Conservation (phyloP, 257 asterid genomes). For the Oldenlandia corymbosa region DNA sequence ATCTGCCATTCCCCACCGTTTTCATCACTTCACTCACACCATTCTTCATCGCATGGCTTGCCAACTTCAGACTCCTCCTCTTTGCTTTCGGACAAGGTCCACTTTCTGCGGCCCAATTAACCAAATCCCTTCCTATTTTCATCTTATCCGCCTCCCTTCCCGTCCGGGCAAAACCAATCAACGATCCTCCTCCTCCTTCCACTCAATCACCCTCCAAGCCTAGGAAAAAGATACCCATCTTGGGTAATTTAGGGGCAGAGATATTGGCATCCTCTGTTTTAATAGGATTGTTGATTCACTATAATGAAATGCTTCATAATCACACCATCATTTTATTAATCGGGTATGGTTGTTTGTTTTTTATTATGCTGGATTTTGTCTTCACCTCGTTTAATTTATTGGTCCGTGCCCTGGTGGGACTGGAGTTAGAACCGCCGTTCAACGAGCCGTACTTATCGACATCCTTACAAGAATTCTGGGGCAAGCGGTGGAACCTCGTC, state of each 20-base stretch:
- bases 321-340: slow-evolving; percentile 16
- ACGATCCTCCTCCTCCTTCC: background rate
- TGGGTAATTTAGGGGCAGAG: slow-evolving; percentile 28
- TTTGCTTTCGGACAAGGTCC: slow-evolving; percentile 62
- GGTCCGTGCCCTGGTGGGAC: slow-evolving; percentile 21
- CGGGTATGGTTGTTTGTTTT: slow-evolving; percentile 30
- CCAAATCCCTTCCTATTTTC: slow-evolving; percentile 37
- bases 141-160: slow-evolving; percentile 47
- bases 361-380: background rate
- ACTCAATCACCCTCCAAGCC: too few species aligned
- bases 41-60: slow-evolving; percentile 54
- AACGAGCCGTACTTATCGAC: slow-evolving; percentile 59
- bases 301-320: slow-evolving; percentile 10
- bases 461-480: slow-evolving; percentile 70
- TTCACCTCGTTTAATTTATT: slow-evolving; percentile 25
- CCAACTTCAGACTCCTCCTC: slow-evolving; percentile 49
- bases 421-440: slow-evolving; percentile 50
- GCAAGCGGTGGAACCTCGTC: slow-evolving; percentile 65
- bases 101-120: slow-evolving; percentile 16
- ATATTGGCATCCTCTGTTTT: slow-evolving; percentile 23
- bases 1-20: slow-evolving; percentile 18
- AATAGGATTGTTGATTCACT: slow-evolving; percentile 7
- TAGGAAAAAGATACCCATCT: slow-evolving; percentile 25
- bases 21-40: slow-evolving; percentile 35
- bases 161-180: slow-evolving; percentile 21